phyloP scores from a whole-genome alignment of 805 yeast genomes.

The Osmozyma mogii region DNA sequence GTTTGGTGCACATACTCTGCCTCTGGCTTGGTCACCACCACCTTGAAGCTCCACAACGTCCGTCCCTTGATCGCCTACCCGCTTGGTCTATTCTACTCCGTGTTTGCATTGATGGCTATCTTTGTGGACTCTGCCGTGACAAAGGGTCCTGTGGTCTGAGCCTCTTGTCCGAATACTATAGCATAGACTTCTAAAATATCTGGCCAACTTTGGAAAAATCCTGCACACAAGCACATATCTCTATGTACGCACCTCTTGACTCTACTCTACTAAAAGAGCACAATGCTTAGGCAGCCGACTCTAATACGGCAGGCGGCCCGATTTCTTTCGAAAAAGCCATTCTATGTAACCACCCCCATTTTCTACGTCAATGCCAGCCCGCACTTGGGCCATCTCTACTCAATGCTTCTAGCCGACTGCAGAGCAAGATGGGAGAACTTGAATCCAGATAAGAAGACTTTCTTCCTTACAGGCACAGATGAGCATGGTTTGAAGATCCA shows the following conservation, averaged over 20 bases:
- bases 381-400: constrained; percentile 87
- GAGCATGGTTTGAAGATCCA: constrained; percentile 95
- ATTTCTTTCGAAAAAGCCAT: no score
- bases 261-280: no score
- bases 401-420: constrained; percentile 79
- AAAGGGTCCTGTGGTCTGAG: no score
- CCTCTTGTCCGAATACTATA: no score
- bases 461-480: constrained; percentile 87
- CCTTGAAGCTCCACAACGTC: constrained; percentile 74
- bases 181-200: no score
- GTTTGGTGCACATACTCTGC: constrained; percentile 91
- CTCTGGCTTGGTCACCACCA: constrained; percentile 85
- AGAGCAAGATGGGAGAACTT: constrained; percentile 62
- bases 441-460: constrained; percentile 26
- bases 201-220: no score
- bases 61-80: constrained; percentile 93
- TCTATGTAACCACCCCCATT: constrained; percentile 80
- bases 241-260: no score
- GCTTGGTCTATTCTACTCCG: constrained; percentile 80
- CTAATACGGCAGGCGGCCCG: no score
- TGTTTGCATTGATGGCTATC: constrained; percentile 92
- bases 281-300: no score
- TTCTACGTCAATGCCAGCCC: constrained; percentile 95
- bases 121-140: no score
- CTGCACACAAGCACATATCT: no score